Evolutionary conservation across 305 asterid species (phyloP).

Genomic region (Vinca major): DNA sequence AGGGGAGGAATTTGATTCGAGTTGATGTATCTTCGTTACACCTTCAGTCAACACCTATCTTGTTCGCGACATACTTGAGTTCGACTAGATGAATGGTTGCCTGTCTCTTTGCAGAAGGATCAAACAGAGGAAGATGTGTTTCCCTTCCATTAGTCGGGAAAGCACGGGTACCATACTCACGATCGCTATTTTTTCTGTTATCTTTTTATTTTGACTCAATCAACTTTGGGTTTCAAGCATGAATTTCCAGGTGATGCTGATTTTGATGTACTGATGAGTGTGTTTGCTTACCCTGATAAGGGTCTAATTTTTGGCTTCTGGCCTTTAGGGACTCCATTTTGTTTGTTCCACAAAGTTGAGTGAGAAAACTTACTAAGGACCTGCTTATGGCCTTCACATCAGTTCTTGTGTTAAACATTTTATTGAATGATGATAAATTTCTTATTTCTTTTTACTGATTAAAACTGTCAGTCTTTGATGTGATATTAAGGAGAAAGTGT

Average conservation of each 20-base stretch:
- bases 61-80: slow-evolving; percentile 18
- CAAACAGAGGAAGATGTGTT: slow-evolving; percentile 4
- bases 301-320: neutral
- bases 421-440: neutral
- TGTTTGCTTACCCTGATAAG: neutral
- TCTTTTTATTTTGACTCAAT: neutral
- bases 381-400: neutral
- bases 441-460: neutral
- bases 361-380: neutral
- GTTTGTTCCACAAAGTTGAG: slow-evolving; percentile 3
- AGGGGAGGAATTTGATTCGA: slow-evolving; percentile 12
- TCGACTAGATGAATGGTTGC: slow-evolving; percentile 4
- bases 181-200: neutral
- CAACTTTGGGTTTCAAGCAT: slow-evolving; percentile 7
- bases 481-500: neutral
- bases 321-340: neutral
- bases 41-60: slow-evolving; percentile 19
- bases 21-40: slow-evolving; percentile 27
- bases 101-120: slow-evolving; percentile 10
- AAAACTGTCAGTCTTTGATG: neutral
- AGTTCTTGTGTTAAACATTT: neutral
- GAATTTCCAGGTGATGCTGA: slow-evolving; percentile 8
- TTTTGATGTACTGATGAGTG: slow-evolving; percentile 7
- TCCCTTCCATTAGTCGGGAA: neutral
- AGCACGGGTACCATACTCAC: slow-evolving; percentile 14